A percentile compares a stretch with the other conserved stretches of the same genome.
Evolutionary conservation across 306 rosid genomes (phyloP).

Genomic region (Argentina anserina): DNA sequence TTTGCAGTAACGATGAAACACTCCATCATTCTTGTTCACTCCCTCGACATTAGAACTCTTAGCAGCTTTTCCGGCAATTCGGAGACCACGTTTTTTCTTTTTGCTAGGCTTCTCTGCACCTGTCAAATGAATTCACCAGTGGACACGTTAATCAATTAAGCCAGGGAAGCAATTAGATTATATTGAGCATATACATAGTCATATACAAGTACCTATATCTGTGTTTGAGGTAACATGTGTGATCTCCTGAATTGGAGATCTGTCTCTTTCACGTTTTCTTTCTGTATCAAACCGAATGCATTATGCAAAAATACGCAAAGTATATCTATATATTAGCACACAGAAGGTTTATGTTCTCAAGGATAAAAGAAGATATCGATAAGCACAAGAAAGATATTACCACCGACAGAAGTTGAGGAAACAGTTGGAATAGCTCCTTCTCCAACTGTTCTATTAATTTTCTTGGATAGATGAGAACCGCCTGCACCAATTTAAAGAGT

Average conservation of each 20-base stretch:
- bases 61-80: background rate
- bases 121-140: too few relatives aligned
- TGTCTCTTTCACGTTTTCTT: background rate
- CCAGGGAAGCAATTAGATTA: background rate
- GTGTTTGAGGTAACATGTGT: slow-evolving; percentile 12
- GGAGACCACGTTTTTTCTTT: slow-evolving; percentile 3
- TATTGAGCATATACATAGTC: too few relatives aligned
- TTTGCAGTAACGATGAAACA: background rate
- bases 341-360: too few relatives aligned
- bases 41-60: background rate
- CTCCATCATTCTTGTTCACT: slow-evolving; percentile 5
- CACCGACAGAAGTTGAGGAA: slow-evolving; percentile 7
- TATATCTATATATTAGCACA: background rate
- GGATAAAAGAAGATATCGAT: background rate
- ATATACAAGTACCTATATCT: slow-evolving; percentile 6
- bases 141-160: background rate
- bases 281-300: slow-evolving; percentile 11
- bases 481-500: background rate
- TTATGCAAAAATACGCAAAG: background rate
- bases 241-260: slow-evolving; percentile 8
- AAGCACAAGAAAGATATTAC: background rate
- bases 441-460: background rate
- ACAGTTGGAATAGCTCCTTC: background rate
- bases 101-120: slow-evolving; percentile 11
- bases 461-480: background rate